Evolutionary conservation across 1,284 basidiomycete genomes (phyloP).

Genomic region (Moesziomyces antarcticus): DNA sequence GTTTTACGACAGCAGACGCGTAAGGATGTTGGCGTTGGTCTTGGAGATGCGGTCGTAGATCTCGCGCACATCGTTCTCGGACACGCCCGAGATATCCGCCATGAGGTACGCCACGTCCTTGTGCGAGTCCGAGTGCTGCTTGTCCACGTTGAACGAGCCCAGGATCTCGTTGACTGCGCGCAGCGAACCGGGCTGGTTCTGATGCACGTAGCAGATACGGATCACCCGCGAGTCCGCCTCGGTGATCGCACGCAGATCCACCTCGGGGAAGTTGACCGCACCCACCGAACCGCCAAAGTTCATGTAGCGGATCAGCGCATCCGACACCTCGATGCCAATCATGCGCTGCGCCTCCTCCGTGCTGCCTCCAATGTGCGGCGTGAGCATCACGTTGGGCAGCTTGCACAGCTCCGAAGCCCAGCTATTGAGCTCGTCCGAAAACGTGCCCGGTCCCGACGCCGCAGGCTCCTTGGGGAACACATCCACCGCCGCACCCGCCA

Average conservation of each 20-base stretch:
- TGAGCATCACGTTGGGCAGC: slow-evolving; percentile 63
- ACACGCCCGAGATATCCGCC: slow-evolving; percentile 94
- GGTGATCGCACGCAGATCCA: slow-evolving; percentile 88
- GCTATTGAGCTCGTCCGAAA: slow-evolving; percentile 59
- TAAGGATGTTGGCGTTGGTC: slow-evolving; percentile 71
- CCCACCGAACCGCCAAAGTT: slow-evolving; percentile 88
- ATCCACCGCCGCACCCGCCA: slow-evolving; percentile 94
- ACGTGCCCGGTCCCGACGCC: slow-evolving; percentile 86
- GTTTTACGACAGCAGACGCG: slow-evolving; percentile 35
- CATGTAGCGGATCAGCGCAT: slow-evolving; percentile 87
- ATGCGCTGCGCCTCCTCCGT: slow-evolving; percentile 98
- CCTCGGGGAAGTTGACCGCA: slow-evolving; percentile 99
- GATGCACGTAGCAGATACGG: slow-evolving; percentile 94
- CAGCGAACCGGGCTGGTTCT: slow-evolving; percentile 96
- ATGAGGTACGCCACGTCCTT: slow-evolving; percentile 94
- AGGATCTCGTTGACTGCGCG: slow-evolving; percentile 91
- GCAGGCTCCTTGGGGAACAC: slow-evolving; percentile 94
- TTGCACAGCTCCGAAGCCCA: slow-evolving; percentile 60
- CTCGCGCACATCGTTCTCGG: slow-evolving; percentile 81
- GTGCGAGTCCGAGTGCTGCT: slow-evolving; percentile 97
- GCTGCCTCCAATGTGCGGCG: slow-evolving; percentile 95
- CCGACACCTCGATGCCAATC: slow-evolving; percentile 95
- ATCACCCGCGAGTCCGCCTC: slow-evolving; percentile 82
- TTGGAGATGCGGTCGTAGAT: slow-evolving; percentile 84
- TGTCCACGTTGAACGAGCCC: slow-evolving; percentile 96